phyloP scores from a whole-genome alignment of 108 stramenopile species.

The Pinguiococcus pyrenoidosus region DNA sequence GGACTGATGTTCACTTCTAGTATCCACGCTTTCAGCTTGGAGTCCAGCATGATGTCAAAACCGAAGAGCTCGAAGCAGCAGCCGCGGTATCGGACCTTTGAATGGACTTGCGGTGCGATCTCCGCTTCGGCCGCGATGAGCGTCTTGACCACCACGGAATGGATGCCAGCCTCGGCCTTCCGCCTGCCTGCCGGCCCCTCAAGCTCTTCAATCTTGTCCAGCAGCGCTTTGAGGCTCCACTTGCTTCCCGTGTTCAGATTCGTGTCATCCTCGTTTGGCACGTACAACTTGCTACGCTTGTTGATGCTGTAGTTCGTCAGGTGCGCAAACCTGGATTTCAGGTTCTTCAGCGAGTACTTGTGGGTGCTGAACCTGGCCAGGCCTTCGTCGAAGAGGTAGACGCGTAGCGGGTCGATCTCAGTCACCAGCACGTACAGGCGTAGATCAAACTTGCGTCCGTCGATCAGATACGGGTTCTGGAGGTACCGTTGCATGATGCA shows the following conservation, averaged over 20 bases:
- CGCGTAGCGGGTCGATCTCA: neutral
- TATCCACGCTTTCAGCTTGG: constrained; percentile 15
- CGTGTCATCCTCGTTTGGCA: neutral
- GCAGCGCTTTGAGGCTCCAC: constrained; percentile 2
- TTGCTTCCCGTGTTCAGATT: constrained; percentile 1
- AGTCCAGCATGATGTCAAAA: constrained; percentile 24
- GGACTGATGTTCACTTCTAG: constrained; percentile 26
- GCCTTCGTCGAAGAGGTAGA: constrained; percentile 7
- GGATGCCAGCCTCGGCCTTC: neutral
- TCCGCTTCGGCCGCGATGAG: constrained; percentile 36
- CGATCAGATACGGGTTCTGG: constrained; percentile 2
- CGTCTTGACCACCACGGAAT: constrained; percentile 35
- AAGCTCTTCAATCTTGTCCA: neutral
- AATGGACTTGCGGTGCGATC: constrained; percentile 24
- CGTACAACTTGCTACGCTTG: constrained; percentile 7
- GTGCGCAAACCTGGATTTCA: constrained; percentile 32
- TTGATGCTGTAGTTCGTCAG: constrained; percentile 55
- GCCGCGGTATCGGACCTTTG: constrained; percentile 4
- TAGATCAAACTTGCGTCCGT: constrained; percentile 4
- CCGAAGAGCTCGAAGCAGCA: constrained; percentile 24
- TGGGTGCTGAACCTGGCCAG: constrained; percentile 18
- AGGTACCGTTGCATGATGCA: constrained; percentile 16
- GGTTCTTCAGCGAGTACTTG: constrained; percentile 25
- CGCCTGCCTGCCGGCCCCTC: neutral
- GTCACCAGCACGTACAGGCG: constrained; percentile 8